Evolutionary conservation across 768 basidiomycete species (phyloP).

Genomic region (Leucosporidium scottii): DNA sequence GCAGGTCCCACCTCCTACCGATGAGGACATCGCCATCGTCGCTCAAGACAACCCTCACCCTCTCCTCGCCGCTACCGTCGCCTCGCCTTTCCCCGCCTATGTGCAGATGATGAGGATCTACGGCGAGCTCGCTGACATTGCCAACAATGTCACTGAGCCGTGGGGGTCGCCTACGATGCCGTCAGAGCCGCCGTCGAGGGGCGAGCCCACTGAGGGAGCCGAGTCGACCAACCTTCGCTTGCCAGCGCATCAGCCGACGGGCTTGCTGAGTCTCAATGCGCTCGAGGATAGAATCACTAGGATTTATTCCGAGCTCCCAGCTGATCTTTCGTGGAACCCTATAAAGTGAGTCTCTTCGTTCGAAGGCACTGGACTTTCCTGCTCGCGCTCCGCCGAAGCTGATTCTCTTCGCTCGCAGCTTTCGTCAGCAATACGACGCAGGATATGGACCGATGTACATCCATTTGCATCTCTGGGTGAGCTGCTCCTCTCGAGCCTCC

Average conservation of each 20-base stretch:
- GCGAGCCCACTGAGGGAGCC: too few relatives aligned
- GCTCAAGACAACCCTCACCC: not conserved
- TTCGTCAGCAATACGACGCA: conserved; percentile 28
- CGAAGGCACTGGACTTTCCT: too few relatives aligned
- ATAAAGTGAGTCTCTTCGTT: conserved; percentile 30
- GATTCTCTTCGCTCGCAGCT: conserved; percentile 18
- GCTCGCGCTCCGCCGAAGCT: not conserved
- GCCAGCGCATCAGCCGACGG: too few relatives aligned
- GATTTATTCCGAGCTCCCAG: conserved; percentile 32
- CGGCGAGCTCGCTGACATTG: not conserved
- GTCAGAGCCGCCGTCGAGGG: too few relatives aligned
- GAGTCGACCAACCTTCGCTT: too few relatives aligned
- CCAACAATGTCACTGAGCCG: too few relatives aligned
- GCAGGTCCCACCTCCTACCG: conserved; percentile 10
- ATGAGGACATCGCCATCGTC: conserved; percentile 25
- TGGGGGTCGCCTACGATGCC: too few relatives aligned
- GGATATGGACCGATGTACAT: conserved; percentile 33
- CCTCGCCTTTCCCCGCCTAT: not conserved
- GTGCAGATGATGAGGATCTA: not conserved
- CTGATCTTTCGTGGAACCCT: conserved; percentile 33
- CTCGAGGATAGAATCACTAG: conserved; percentile 17
- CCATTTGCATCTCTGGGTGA: conserved; percentile 36
- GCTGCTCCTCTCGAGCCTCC: not conserved
- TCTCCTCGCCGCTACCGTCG: conserved; percentile 4
- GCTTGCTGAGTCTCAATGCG: not conserved